phyloP scores from a whole-genome alignment of 768 basidiomycete genomes.

The Termitomyces sp. region DNA sequence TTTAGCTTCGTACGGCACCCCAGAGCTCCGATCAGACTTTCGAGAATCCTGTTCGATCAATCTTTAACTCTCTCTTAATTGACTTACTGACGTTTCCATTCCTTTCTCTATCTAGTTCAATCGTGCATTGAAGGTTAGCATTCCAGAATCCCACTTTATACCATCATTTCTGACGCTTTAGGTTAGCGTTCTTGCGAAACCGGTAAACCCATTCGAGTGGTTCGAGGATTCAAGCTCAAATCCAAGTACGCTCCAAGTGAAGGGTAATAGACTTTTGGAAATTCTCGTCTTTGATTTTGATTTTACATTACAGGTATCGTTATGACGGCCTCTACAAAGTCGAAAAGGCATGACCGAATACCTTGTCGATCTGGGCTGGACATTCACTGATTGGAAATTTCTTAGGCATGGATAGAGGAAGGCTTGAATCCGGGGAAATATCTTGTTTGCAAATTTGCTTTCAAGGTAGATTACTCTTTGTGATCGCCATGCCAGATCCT shows the following conservation, averaged over 20 bases:
- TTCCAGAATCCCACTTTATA: neutral
- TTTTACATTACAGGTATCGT: slow-evolving; percentile 51
- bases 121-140: slow-evolving; percentile 53
- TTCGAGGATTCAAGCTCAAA: slow-evolving; percentile 74
- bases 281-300: neutral
- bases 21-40: slow-evolving; percentile 84
- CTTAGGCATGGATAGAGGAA: slow-evolving; percentile 66
- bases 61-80: neutral
- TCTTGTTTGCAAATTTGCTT: slow-evolving; percentile 81
- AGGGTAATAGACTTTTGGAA: slow-evolving; percentile 40
- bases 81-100: neutral
- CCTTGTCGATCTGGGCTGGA: neutral
- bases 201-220: slow-evolving; percentile 77
- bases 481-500: neutral
- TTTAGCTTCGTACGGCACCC: slow-evolving; percentile 82
- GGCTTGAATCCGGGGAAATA: slow-evolving; percentile 67
- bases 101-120: slow-evolving; percentile 41
- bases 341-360: slow-evolving; percentile 46
- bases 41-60: slow-evolving; percentile 44
- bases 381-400: neutral
- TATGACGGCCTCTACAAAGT: slow-evolving; percentile 88
- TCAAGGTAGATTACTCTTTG: slow-evolving; percentile 45
- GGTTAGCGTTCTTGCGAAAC: slow-evolving; percentile 70
- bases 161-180: neutral
- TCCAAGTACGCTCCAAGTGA: slow-evolving; percentile 74